phyloP scores from a whole-genome alignment of 352 stramenopile species.

The Phytophthora syringae region DNA sequence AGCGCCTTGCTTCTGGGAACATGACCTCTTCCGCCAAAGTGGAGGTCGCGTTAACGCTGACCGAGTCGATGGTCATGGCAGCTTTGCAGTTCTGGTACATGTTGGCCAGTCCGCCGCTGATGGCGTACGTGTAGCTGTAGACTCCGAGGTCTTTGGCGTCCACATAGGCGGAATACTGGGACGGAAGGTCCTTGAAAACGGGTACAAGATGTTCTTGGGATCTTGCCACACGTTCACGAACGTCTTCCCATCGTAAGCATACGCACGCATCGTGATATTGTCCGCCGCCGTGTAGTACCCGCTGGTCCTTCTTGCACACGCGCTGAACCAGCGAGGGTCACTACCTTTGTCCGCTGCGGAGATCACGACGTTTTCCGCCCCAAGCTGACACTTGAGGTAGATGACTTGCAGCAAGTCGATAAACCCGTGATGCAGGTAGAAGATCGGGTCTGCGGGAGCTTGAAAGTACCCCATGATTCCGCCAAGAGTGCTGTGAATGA shows the following conservation, averaged over 20 bases:
- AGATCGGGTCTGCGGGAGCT: slow-evolving; percentile 57
- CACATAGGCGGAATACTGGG: slow-evolving; percentile 46
- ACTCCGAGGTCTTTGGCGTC: slow-evolving; percentile 56
- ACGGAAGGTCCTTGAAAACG: slow-evolving; percentile 71
- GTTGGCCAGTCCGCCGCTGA: slow-evolving; percentile 49
- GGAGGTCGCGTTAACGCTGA: slow-evolving; percentile 5
- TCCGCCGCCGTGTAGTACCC: slow-evolving; percentile 26
- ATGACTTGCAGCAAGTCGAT: slow-evolving; percentile 57
- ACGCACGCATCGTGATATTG: slow-evolving; percentile 36
- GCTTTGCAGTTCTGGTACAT: slow-evolving; percentile 58
- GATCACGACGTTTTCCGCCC: slow-evolving; percentile 32
- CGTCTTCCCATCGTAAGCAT: slow-evolving; percentile 20
- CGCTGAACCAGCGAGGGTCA: slow-evolving; percentile 42
- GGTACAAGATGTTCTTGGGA: slow-evolving; percentile 53
- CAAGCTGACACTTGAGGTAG: slow-evolving; percentile 65
- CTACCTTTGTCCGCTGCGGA: slow-evolving; percentile 32
- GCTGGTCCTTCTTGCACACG: slow-evolving; percentile 23
- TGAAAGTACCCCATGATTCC: slow-evolving; percentile 57
- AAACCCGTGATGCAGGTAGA: slow-evolving; percentile 57
- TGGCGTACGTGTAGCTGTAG: slow-evolving; percentile 71
- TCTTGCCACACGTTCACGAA: slow-evolving; percentile 46
- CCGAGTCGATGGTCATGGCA: slow-evolving; percentile 37
- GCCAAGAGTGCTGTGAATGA: slow-evolving; percentile 48
- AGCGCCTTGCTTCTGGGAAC: not conserved
- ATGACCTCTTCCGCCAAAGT: slow-evolving; percentile 11